A percentile compares a stretch with the other conserved stretches of the same genome.
These are phyloP conservation scores for Phytophthora multivora DNA, from an alignment of 352 stramenopile genomes.

Conservation along the genomic window DNA sequence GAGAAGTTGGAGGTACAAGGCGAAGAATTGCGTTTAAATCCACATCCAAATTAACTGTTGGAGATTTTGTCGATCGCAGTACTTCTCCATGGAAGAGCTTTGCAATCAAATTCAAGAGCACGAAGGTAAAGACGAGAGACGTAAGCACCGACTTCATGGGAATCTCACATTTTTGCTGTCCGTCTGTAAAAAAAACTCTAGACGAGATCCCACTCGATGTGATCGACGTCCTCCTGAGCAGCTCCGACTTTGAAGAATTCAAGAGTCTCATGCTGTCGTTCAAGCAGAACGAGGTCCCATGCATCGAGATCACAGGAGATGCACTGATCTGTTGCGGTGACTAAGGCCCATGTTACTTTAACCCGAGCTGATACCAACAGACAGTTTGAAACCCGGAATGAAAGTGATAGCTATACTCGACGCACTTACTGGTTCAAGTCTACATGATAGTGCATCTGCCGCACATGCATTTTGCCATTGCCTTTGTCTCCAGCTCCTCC, in stretches of 20 bases:
- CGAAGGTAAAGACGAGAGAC: conserved; percentile 41
- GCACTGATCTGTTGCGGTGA: conserved; percentile 49
- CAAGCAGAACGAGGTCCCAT: conserved; percentile 81
- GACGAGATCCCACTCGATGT: conserved; percentile 82
- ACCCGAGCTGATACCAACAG: too few species aligned
- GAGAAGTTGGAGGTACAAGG: conserved; percentile 70
- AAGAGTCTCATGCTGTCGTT: conserved; percentile 88
- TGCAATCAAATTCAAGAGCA: conserved; percentile 85
- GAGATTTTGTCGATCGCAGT: conserved; percentile 24
- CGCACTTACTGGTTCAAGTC: neutral
- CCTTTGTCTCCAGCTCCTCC: conserved; percentile 56
- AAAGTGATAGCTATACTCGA: conserved; percentile 1
- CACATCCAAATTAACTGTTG: neutral
- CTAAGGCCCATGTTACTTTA: neutral
- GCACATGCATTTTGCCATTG: conserved; percentile 73
- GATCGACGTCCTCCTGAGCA: conserved; percentile 82
- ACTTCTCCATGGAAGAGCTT: conserved; percentile 86
- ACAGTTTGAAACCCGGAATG: neutral
- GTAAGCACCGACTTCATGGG: neutral
- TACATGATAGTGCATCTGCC: conserved; percentile 75
- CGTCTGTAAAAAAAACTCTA: conserved; percentile 7
- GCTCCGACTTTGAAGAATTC: conserved; percentile 88
- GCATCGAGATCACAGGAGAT: conserved; percentile 80
- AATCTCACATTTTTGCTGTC: conserved; percentile 7
- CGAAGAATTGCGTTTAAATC: too few species aligned